phyloP scores from a whole-genome alignment of 164 flowering plant species.

The Piper longum region DNA sequence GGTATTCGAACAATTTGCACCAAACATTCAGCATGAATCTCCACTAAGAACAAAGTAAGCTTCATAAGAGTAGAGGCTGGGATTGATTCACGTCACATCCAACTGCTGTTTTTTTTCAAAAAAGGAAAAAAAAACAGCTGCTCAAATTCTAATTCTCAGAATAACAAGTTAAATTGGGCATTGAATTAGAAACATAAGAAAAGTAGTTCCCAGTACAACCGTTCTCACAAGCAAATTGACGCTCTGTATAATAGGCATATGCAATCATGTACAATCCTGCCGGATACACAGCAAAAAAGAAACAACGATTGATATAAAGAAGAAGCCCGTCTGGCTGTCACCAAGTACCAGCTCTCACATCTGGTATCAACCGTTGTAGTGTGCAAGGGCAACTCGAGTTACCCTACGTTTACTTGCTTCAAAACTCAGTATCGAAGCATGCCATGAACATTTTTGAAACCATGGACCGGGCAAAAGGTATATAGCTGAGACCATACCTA shows the following conservation, averaged over 20 bases:
- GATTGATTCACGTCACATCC: no score
- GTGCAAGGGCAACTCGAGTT: not conserved
- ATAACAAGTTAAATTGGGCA: no score
- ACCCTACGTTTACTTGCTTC: conserved; percentile 1
- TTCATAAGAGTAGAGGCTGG: no score
- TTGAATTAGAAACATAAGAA: no score
- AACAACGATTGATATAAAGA: no score
- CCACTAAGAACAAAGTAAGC: no score
- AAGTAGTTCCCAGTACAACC: not conserved
- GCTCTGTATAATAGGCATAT: not conserved
- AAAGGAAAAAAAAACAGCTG: no score
- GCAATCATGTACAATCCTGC: not conserved
- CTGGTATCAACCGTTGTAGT: not conserved
- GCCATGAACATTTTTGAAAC: conserved; percentile 52
- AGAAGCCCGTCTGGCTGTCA: no score
- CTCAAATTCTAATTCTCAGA: no score
- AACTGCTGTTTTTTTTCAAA: no score
- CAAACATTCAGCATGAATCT: no score
- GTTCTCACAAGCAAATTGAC: not conserved
- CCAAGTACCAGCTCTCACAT: not conserved
- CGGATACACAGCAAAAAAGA: not conserved
- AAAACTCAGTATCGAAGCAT: conserved; percentile 90
- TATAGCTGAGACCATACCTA: conserved; percentile 96
- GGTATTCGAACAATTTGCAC: no score
- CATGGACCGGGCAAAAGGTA: conserved; percentile 86